phyloP scores from a whole-genome alignment of 108 stramenopile species.

The Nannochloropsis granulata region DNA sequence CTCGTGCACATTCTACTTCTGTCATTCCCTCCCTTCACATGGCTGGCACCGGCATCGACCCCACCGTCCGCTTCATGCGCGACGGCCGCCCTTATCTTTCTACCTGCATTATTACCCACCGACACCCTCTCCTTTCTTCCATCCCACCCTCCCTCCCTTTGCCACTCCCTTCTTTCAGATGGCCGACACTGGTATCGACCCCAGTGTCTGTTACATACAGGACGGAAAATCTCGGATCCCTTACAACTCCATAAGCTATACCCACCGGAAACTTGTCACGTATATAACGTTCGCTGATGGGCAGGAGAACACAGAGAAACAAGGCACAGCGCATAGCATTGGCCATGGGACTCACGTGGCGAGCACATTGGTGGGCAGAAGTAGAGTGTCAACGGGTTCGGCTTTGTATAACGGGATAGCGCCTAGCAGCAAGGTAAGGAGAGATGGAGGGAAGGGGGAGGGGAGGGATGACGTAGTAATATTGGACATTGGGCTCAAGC shows the following conservation, averaged over 20 bases:
- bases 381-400: not conserved
- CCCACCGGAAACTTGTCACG: not conserved
- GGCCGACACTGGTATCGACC: not conserved
- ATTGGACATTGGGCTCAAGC: no score
- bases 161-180: not conserved
- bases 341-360: conserved; percentile 24
- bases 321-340: not conserved
- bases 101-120: no score
- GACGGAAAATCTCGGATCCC: not conserved
- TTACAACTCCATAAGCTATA: not conserved
- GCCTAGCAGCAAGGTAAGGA: not conserved
- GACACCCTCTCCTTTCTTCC: not conserved
- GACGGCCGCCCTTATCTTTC: no score
- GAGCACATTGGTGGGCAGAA: not conserved
- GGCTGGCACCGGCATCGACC: no score
- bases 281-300: not conserved
- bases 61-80: no score
- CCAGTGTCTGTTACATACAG: not conserved
- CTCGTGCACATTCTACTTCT: no score
- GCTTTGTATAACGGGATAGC: not conserved
- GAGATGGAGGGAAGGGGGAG: no score
- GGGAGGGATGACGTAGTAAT: no score
- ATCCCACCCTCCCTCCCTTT: not conserved
- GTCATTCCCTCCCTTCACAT: no score
- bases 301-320: not conserved